Conservation (phyloP, 2,329 filamentous ascomycete genomes). For the Fusarium poae region DNA sequence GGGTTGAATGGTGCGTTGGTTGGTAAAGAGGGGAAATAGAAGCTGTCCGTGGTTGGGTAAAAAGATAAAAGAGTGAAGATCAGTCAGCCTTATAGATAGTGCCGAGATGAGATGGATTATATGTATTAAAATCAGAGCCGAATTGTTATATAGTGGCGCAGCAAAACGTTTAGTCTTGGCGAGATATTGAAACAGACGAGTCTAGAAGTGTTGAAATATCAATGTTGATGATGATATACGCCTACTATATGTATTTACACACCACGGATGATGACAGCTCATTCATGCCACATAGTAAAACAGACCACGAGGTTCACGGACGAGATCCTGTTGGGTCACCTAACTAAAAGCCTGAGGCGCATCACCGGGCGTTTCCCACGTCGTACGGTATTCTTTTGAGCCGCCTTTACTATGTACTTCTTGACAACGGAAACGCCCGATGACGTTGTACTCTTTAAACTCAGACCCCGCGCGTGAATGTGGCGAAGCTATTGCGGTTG, state of each 20-base stretch:
- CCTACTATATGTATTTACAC: neutral
- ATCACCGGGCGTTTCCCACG: slow-evolving; percentile 12
- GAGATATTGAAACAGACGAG: neutral
- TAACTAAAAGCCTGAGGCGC: neutral
- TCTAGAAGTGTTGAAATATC: neutral
- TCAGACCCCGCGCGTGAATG: slow-evolving; percentile 24
- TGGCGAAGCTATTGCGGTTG: slow-evolving; percentile 30
- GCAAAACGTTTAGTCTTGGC: neutral
- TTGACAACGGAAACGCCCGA: slow-evolving; percentile 5
- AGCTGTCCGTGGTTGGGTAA: slow-evolving; percentile 3
- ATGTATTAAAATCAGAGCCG: neutral
- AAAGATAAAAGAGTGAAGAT: slow-evolving; percentile 7
- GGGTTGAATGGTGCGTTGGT: neutral
- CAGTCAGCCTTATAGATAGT: slow-evolving; percentile 37
- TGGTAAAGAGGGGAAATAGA: slow-evolving; percentile 5
- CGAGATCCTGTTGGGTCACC: slow-evolving; percentile 1
- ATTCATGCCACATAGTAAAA: slow-evolving; percentile 5
- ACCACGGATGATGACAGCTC: slow-evolving; percentile 4
- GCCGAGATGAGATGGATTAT: slow-evolving; percentile 18
- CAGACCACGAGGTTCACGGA: slow-evolving; percentile 1
- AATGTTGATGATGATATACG: neutral
- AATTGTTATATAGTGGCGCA: slow-evolving; percentile 17
- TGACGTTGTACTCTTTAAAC: slow-evolving; percentile 16
- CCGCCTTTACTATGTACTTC: slow-evolving; percentile 2
- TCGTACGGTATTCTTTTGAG: slow-evolving; percentile 14